Conservation (phyloP, 1,284 basidiomycete species). For the Stereum hirsutum region DNA sequence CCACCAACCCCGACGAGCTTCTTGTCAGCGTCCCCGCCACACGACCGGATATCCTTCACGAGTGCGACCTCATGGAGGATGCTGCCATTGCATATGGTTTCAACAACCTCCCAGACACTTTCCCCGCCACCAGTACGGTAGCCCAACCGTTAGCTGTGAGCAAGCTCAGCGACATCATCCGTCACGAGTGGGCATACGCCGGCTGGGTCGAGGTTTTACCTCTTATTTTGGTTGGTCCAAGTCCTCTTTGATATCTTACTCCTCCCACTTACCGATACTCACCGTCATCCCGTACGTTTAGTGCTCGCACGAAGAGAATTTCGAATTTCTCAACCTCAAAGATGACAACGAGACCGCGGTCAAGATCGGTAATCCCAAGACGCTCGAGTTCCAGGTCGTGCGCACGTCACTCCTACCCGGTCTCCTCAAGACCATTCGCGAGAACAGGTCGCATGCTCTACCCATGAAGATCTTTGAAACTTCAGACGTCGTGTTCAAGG, state of each 20-base stretch:
- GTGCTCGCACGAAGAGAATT: conserved; percentile 99
- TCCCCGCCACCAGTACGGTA: conserved; percentile 94
- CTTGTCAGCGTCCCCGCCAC: conserved; percentile 82
- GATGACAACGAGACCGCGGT: conserved; percentile 82
- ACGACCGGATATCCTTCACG: conserved; percentile 94
- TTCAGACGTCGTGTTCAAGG: conserved; percentile 91
- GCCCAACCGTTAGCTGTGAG: conserved; percentile 89
- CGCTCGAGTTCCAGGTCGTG: conserved; percentile 96
- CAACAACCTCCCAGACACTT: conserved; percentile 89
- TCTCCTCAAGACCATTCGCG: conserved; percentile 92
- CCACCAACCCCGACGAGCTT: conserved; percentile 52
- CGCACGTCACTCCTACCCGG: conserved; percentile 93
- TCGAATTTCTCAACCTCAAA: conserved; percentile 80
- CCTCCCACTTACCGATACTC: neutral
- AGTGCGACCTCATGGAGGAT: conserved; percentile 98
- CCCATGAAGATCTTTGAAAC: conserved; percentile 94
- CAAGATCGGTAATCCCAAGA: conserved; percentile 94
- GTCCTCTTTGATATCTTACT: too few relatives aligned
- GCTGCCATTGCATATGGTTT: conserved; percentile 97
- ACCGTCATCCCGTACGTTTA: conserved; percentile 22
- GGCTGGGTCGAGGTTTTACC: conserved; percentile 96
- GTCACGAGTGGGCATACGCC: conserved; percentile 86
- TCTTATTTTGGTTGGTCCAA: conserved; percentile 73
- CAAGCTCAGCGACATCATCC: conserved; percentile 84
- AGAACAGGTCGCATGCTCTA: conserved; percentile 91